Evolutionary conservation across 1,284 basidiomycete genomes (phyloP).

Genomic region (Rhodotorula sp.): DNA sequence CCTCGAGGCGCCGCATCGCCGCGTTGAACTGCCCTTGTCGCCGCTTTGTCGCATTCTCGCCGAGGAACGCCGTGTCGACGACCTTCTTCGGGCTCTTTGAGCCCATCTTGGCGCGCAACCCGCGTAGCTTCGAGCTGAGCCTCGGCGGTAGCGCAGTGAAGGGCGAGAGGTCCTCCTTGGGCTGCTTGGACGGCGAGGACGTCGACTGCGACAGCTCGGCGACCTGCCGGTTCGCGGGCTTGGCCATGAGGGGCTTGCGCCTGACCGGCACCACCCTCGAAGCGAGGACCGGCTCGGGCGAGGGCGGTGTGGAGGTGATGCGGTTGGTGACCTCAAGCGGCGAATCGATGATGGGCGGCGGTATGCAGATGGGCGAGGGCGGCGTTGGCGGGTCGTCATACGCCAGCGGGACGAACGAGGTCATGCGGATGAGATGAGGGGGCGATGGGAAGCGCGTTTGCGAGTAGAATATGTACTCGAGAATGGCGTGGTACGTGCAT

Average conservation of each 20-base stretch:
- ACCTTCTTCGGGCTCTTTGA: constrained; percentile 19
- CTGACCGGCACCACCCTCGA: background rate
- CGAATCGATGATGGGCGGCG: constrained; percentile 14
- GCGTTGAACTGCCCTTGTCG: constrained; percentile 34
- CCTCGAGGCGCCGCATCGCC: constrained; percentile 34
- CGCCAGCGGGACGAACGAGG: constrained; percentile 5
- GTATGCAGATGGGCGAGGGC: constrained; percentile 16
- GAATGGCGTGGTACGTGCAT: constrained; percentile 19
- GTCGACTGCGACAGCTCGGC: constrained; percentile 6
- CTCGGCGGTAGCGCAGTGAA: constrained; percentile 40
- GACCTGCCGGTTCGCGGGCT: constrained; percentile 19
- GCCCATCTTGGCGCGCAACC: background rate
- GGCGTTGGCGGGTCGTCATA: constrained; percentile 13
- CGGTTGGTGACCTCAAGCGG: background rate
- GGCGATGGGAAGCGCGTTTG: constrained; percentile 27
- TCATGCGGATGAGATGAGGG: background rate
- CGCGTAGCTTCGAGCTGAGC: constrained; percentile 16
- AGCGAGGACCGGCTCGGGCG: background rate
- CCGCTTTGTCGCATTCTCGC: constrained; percentile 13
- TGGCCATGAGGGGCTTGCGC: constrained; percentile 6
- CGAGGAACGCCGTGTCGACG: constrained; percentile 25
- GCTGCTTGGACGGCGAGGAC: constrained; percentile 1
- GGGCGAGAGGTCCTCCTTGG: constrained; percentile 22
- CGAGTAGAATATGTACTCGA: constrained; percentile 34
- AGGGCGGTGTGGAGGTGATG: background rate